These are phyloP conservation scores for Centella asiatica DNA, from an alignment of 129 eudicot species.

Conservation along the genomic window DNA sequence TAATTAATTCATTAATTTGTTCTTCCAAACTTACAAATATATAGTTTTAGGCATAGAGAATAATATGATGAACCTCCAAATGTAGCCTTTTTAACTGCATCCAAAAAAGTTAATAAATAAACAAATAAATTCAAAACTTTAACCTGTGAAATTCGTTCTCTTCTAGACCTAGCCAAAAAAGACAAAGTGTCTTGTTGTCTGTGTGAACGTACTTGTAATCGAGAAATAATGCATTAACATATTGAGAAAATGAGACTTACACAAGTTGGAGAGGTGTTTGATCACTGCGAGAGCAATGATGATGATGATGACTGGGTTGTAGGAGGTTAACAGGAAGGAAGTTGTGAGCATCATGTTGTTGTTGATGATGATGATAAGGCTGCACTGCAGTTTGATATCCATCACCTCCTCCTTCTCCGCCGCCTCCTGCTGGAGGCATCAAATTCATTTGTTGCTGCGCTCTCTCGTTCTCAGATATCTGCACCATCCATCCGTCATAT, in stretches of 20 bases:
- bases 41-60: background rate
- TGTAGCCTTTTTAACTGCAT: background rate
- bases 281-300: constrained; percentile 21
- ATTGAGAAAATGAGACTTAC: constrained; percentile 13
- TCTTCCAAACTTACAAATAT: background rate
- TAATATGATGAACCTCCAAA: background rate
- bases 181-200: too few relatives aligned
- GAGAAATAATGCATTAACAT: background rate
- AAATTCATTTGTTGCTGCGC: constrained; percentile 34
- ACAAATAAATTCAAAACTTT: too few relatives aligned
- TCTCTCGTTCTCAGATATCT: constrained; percentile 44
- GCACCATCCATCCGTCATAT: background rate
- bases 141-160: too few relatives aligned
- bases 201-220: too few relatives aligned
- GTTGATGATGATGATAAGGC: constrained; percentile 9
- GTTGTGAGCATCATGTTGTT: constrained; percentile 10
- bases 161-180: too few relatives aligned
- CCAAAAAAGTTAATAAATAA: too few relatives aligned
- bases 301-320: constrained; percentile 18
- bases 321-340: constrained; percentile 34
- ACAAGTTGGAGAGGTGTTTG: constrained; percentile 35
- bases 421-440: constrained; percentile 29
- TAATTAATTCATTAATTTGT: background rate
- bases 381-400: background rate
- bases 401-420: too few relatives aligned